Base-by-base conservation (phyloP, 306 rosid genomes). In the Astragalus glycyphyllos region DNA sequence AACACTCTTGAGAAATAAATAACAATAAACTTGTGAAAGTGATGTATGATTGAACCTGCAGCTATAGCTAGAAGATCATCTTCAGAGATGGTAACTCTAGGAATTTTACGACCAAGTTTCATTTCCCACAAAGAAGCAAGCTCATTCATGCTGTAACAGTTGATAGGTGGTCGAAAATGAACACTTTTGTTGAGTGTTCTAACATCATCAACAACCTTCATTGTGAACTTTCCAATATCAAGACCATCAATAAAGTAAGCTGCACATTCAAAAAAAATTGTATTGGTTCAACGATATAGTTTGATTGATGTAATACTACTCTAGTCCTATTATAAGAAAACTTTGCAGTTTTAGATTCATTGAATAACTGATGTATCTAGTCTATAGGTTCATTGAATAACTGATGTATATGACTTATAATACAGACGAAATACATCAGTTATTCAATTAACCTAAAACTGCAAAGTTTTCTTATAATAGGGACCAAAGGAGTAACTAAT, bases 121-220 rank as follows among this genome's bases (percentile, higher is more conserved):
- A 17, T 79, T 77, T 90, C 93, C 96, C 96, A 90, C 29, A 86
- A 45, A 10, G 84, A 79, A 23, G 93, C 91, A 6, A 90, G 87
- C 41, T 86, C 89, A 35, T 84, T 90, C 54, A 87, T 82, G 76
- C 79, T 85, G 17, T 65, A 87, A 4, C 78, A 45, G 45, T 90
- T 87, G 74, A 35, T 71, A 2, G 80, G 6, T 0, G 96, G 96
- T 49, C 90, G 86, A 61, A 90, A 90, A 82, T 90, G 96, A 20
- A 90, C 80, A 29, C 12, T 78, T 50, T 80, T 87, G 83, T 84
- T 84, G 0, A 82, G 6, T 8, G 96, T 26, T 58, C 87, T 81
- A 0, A 47, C 58, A 55, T 90, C 96, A 48, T 77, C 73, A 20
- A 81, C 69, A 0, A 79, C 72, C 51, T 72, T 84, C 79, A 90